Conservation (phyloP, 495 filamentous ascomycete genomes). For the Terfezia boudieri region DNA sequence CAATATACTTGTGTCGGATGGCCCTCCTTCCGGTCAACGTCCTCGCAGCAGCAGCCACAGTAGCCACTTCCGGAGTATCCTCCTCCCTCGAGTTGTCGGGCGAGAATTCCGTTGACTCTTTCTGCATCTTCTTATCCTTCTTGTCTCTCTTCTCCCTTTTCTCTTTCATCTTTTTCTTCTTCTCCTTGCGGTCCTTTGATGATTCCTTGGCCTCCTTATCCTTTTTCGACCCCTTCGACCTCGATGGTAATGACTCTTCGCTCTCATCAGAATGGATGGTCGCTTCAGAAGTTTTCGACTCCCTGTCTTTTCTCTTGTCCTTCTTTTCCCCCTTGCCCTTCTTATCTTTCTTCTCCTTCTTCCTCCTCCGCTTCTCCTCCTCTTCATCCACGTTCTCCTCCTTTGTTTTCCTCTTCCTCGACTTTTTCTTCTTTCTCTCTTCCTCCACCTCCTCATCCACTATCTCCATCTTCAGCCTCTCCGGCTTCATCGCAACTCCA, state of each 20-base stretch:
- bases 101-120: slow-evolving; percentile 6
- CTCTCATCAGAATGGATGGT: not conserved
- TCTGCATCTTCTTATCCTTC: slow-evolving; percentile 6
- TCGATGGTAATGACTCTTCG: not conserved
- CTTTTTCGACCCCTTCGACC: not conserved
- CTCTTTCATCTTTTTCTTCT: slow-evolving; percentile 6
- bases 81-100: slow-evolving; percentile 3
- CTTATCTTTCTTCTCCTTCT: not conserved
- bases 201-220: not conserved
- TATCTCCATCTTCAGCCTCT: not conserved
- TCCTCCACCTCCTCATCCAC: not conserved
- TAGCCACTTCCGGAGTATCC: not conserved
- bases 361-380: slow-evolving; percentile 3
- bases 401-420: slow-evolving; percentile 6
- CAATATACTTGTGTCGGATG: slow-evolving; percentile 15
- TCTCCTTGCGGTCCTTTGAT: slow-evolving; percentile 4
- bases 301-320: not conserved
- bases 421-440: slow-evolving; percentile 9
- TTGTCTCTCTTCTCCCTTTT: slow-evolving; percentile 5
- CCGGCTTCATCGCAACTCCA: not conserved
- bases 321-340: not conserved
- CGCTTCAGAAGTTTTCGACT: not conserved
- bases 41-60: not conserved
- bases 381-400: slow-evolving; percentile 2
- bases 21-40: slow-evolving; percentile 13